Evolutionary conservation across 2,329 filamentous ascomycete genomes (phyloP).

Genomic region (Aspergillus sp.): DNA sequence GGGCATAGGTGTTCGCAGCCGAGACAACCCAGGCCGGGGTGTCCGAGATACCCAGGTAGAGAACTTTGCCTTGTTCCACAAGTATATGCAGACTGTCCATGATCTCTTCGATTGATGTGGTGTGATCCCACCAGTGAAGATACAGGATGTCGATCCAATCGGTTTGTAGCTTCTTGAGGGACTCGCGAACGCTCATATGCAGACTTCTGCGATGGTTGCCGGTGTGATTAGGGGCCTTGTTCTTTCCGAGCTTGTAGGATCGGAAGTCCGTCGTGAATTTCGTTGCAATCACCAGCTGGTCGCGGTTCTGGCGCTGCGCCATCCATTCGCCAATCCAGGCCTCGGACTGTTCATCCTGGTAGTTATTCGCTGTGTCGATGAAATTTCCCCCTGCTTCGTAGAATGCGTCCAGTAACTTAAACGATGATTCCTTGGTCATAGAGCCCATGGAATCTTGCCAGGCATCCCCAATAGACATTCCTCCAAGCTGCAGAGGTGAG

Average conservation of each 20-base stretch:
- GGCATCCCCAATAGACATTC: conserved; percentile 39
- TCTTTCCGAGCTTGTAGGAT: conserved; percentile 35
- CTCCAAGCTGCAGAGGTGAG: conserved; percentile 55
- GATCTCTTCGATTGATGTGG: conserved; percentile 38
- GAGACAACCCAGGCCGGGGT: conserved; percentile 42
- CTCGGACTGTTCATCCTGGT: conserved; percentile 65
- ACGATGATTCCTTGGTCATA: conserved; percentile 62
- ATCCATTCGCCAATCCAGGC: conserved; percentile 71
- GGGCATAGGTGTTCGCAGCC: conserved; percentile 42
- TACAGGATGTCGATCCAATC: conserved; percentile 57
- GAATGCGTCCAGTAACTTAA: conserved; percentile 66
- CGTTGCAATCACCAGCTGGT: conserved; percentile 53
- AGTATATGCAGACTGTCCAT: conserved; percentile 41
- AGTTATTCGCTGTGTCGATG: conserved; percentile 70
- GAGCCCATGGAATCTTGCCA: conserved; percentile 59
- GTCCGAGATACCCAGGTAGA: conserved; percentile 45
- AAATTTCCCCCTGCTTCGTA: conserved; percentile 69
- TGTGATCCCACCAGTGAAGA: conserved; percentile 56
- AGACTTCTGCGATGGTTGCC: conserved; percentile 48
- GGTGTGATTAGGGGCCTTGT: conserved; percentile 20
- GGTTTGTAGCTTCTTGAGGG: conserved; percentile 50
- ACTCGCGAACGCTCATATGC: conserved; percentile 44
- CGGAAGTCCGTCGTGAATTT: conserved; percentile 64
- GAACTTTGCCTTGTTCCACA: conserved; percentile 40
- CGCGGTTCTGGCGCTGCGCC: conserved; percentile 59